Evolutionary conservation across 106 monocot species (phyloP), one percentile per base, ranked within the genome.

Genomic region (Chionographis japonica): DNA sequence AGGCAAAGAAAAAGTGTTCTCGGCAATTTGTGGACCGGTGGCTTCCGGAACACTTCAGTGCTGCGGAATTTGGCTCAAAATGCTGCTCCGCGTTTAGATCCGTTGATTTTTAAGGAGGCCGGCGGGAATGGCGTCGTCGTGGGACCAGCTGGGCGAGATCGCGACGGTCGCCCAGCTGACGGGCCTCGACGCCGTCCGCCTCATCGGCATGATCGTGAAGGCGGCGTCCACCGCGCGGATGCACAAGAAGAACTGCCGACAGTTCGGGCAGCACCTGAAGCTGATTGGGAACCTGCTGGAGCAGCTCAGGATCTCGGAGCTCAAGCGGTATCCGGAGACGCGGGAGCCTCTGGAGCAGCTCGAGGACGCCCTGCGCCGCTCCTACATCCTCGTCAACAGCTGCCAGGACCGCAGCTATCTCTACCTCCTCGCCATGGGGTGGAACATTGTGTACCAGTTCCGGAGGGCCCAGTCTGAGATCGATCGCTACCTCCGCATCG

Each of bases 371-470:
- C 72, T 84, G 1, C 65, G 84, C 54, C 65, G 84, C 16, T 71
- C 84, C 4, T 84, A 79, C 35, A 60, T 84, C 14, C 70, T 84
- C 40, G 84, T 84, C 12, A 72, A 76, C 41, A 84, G 84, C 72
- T 84, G 84, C 68, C 79, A 84, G 63, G 72, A 71, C 15, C 69
- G 84, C 37, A 84, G 84, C 58, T 84, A 79, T 40, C 54, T 84
- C 0, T 84, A 84, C 50, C 79, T 84, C 14, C 63, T 84, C 3
- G 84, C 84, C 35, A 84, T 84, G 84, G 84, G 84, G 12, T 84
- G 84, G 84, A 84, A 79, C 63, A 76, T 84, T 12, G 84, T 84
- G 14, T 79, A 84, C 67, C 84, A 84, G 68, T 84, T 84, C 61
- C 51, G 64, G 53, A 79, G 56, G 58, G 84, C 84, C 4, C 84